Evolutionary conservation across 257 asterid genomes (phyloP).

Genomic region (Catharanthus roseus): DNA sequence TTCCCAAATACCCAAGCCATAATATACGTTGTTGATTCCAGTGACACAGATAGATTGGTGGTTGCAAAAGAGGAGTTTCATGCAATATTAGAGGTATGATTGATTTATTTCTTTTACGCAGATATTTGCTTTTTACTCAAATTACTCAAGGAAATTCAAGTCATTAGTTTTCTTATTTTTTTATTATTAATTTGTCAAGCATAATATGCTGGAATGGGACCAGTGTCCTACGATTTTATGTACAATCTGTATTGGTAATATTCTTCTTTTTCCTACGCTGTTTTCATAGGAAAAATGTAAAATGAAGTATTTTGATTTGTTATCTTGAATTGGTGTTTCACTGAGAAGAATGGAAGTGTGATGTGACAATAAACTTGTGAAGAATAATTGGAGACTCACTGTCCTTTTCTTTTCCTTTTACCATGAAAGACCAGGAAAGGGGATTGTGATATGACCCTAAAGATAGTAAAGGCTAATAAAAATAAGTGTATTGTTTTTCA

Average conservation of each 20-base stretch:
- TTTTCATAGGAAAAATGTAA: too few species aligned
- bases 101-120: background rate
- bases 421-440: background rate
- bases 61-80: conserved; percentile 94
- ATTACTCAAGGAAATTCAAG: background rate
- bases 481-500: background rate
- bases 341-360: background rate
- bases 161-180: background rate
- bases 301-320: background rate
- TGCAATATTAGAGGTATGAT: conserved; percentile 77
- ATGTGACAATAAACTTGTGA: background rate
- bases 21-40: conserved; percentile 94
- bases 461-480: background rate
- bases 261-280: too few species aligned
- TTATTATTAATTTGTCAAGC: background rate
- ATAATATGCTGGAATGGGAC: too few species aligned
- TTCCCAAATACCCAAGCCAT: conserved; percentile 97
- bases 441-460: too few species aligned
- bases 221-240: background rate
- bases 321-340: too few species aligned
- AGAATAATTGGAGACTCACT: background rate
- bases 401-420: background rate
- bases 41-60: conserved; percentile 93
- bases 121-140: background rate
- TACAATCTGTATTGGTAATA: background rate